Evolutionary conservation across 164 flowering plant species (phyloP), one percentile per base, ranked within the genome.

Genomic region (Sextonia rubra): DNA sequence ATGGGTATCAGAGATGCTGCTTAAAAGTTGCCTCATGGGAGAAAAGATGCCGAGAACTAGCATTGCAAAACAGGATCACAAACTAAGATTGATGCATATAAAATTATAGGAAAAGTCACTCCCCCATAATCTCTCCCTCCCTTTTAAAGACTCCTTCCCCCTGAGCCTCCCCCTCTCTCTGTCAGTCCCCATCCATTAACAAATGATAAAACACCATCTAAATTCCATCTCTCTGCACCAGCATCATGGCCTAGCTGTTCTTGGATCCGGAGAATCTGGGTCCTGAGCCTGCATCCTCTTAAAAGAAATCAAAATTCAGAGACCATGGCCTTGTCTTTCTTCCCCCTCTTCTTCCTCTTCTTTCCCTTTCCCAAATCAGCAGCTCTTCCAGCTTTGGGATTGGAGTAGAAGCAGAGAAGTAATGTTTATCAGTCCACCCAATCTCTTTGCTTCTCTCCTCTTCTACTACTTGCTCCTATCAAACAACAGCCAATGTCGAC

Each of bases 291-390:
- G n/a, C n/a, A n/a, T 83, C 81, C 67, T 25, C 37, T 22, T 63
- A 62, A 62, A 62, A 62, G 25, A 22, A 24, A 89, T n/a, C n/a
- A n/a, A n/a, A n/a, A n/a, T n/a, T n/a, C n/a, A n/a, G n/a, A 90
- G 89, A 91, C 87, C 88, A 89, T 91, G 92, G 92, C 85, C 82
- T 85, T 85, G n/a, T n/a, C n/a, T n/a, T n/a, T n/a, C n/a, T n/a
- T n/a, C n/a, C n/a, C n/a, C n/a, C n/a, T n/a, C n/a, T n/a, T n/a
- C n/a, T n/a, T n/a, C n/a, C n/a, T n/a, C n/a, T n/a, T n/a, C n/a
- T n/a, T n/a, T n/a, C n/a, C n/a, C n/a, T n/a, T n/a, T n/a, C n/a
- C n/a, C n/a, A n/a, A n/a, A n/a, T n/a, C n/a, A n/a, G n/a, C n/a
- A n/a, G n/a, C n/a, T n/a, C n/a, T n/a, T n/a, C n/a, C n/a, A n/a